Conservation (phyloP, 345 rosid genomes). For the Bruguiera gymnorhiza region DNA sequence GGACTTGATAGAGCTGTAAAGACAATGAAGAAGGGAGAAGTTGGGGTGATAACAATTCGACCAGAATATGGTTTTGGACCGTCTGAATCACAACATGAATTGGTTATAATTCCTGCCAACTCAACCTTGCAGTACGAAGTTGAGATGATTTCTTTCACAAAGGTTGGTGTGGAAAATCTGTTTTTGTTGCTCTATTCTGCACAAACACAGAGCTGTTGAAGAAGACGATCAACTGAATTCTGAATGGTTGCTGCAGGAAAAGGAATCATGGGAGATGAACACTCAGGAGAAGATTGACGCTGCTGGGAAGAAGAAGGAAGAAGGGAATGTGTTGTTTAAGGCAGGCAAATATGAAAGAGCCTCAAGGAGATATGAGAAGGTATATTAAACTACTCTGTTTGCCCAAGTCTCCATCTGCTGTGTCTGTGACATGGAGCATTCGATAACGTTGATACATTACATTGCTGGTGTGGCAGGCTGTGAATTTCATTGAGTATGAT, state of each 20-base stretch:
- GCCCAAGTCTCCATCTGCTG: not conserved
- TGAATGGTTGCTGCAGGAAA: constrained; percentile 46
- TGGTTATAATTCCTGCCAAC: constrained; percentile 71
- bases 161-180: constrained; percentile 33
- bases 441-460: not conserved
- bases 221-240: not conserved
- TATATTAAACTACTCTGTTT: constrained; percentile 5
- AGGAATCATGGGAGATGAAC: constrained; percentile 96
- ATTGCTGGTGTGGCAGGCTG: constrained; percentile 47
- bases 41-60: constrained; percentile 60
- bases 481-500: constrained; percentile 71
- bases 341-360: constrained; percentile 76
- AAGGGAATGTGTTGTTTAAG: constrained; percentile 77
- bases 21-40: constrained; percentile 91
- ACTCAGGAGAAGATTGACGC: constrained; percentile 86
- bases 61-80: constrained; percentile 89
- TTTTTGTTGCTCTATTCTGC: not conserved
- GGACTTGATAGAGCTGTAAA: constrained; percentile 84
- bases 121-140: constrained; percentile 70
- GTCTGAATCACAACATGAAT: constrained; percentile 61
- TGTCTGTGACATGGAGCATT: not conserved
- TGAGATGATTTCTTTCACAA: constrained; percentile 68
- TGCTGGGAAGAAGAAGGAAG: constrained; percentile 89
- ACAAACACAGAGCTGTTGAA: not conserved
- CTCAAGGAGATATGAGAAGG: constrained; percentile 91